These are phyloP conservation scores for Filobasidium uniguttulatum DNA, from an alignment of 1,284 basidiomycete species.

Conservation along the genomic window DNA sequence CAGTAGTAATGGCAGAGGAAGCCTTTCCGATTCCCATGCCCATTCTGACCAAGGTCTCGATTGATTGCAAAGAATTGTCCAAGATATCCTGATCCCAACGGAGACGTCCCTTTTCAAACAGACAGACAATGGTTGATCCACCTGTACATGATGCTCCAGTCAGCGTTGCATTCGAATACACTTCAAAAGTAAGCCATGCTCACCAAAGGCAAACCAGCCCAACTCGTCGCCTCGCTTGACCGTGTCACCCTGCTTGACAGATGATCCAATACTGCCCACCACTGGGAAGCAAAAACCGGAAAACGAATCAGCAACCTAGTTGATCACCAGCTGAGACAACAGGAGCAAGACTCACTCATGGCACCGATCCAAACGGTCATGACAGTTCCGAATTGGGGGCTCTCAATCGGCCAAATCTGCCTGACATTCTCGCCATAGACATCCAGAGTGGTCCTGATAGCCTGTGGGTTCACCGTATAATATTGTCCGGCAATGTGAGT, in stretches of 20 bases:
- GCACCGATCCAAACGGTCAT: constrained; percentile 81
- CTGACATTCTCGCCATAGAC: constrained; percentile 90
- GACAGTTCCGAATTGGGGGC: constrained; percentile 68
- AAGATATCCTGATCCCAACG: constrained; percentile 86
- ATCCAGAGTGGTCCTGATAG: constrained; percentile 46
- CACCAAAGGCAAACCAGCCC: constrained; percentile 85
- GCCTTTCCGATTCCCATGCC: constrained; percentile 39
- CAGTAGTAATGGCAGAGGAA: neutral
- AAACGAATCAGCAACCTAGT: neutral
- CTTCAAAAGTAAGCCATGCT: constrained; percentile 20
- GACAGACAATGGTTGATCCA: constrained; percentile 73
- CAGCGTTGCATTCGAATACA: neutral
- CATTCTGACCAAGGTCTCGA: constrained; percentile 78
- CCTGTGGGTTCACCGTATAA: constrained; percentile 67
- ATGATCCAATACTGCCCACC: constrained; percentile 77
- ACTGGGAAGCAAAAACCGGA: constrained; percentile 29
- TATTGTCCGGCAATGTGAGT: constrained; percentile 71
- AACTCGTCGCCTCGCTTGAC: constrained; percentile 77
- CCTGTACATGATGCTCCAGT: constrained; percentile 39
- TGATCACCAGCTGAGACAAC: too few relatives aligned
- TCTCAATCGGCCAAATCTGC: constrained; percentile 78
- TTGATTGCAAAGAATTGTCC: constrained; percentile 60
- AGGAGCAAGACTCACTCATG: constrained; percentile 46
- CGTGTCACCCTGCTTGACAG: constrained; percentile 65
- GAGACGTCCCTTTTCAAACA: constrained; percentile 69